Conservation (phyloP, 495 filamentous ascomycete species). For the Penicillium verhagenii region DNA sequence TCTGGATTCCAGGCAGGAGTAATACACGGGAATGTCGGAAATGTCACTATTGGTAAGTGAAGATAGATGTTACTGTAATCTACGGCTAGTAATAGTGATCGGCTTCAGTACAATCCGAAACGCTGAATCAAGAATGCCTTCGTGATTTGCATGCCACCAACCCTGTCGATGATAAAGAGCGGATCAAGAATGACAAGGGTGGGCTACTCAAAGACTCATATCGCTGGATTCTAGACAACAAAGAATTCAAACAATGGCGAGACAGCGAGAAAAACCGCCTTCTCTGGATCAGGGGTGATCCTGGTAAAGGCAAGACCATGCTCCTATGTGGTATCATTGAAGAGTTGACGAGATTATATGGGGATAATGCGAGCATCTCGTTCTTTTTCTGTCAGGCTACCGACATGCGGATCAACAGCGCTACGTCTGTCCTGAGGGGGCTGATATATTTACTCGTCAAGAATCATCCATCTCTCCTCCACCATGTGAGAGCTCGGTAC, state of each 20-base stretch:
- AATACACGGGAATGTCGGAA: too few species aligned
- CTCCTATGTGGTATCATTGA: slow-evolving; percentile 1
- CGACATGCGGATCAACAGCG: neutral
- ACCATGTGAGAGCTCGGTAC: neutral
- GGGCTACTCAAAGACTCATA: slow-evolving; percentile 3
- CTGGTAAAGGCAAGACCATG: slow-evolving; percentile 1
- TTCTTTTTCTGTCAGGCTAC: slow-evolving; percentile 2
- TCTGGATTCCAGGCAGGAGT: neutral
- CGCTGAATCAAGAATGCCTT: neutral
- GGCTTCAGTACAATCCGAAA: neutral
- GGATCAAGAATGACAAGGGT: neutral
- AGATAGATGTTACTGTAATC: neutral
- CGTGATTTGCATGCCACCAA: neutral
- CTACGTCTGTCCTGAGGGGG: neutral
- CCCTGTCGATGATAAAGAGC: neutral
- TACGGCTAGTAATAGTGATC: neutral
- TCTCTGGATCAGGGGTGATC: slow-evolving; percentile 4
- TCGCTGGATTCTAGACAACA: neutral
- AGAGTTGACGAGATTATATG: neutral
- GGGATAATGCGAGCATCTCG: neutral
- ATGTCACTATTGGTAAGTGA: neutral
- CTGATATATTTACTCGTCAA: neutral
- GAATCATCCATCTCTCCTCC: neutral
- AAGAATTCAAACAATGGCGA: slow-evolving; percentile 1
- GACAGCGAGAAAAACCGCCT: neutral